phyloP scores from a whole-genome alignment of 495 filamentous ascomycete genomes.

The Aspergillus leporis region DNA sequence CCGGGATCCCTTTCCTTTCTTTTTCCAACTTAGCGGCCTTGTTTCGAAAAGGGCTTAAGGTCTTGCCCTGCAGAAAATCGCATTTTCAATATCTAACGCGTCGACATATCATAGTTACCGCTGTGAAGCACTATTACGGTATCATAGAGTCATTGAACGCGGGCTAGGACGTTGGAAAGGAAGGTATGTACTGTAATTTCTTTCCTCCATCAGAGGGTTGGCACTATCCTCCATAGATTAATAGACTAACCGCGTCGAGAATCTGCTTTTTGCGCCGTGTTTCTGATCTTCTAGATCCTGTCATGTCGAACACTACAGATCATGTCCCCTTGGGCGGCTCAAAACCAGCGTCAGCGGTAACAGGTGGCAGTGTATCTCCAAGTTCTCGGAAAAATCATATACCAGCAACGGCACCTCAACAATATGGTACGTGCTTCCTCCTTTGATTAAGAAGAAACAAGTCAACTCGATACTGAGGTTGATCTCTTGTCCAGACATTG shows the following conservation, averaged over 20 bases:
- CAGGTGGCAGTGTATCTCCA: constrained; percentile 20
- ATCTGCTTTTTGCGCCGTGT: background rate
- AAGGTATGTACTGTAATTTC: background rate
- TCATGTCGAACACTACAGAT: constrained; percentile 11
- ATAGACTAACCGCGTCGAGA: background rate
- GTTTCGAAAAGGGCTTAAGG: background rate
- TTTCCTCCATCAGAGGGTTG: background rate
- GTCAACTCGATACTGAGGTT: constrained; percentile 16
- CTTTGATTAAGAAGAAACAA: constrained; percentile 3
- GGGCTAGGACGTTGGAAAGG: background rate
- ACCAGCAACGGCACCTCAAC: constrained; percentile 10
- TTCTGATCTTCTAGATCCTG: background rate
- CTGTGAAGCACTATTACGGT: background rate
- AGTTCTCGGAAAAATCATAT: constrained; percentile 19
- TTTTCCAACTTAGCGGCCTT: background rate
- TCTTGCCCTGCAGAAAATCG: background rate
- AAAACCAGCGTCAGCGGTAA: constrained; percentile 22
- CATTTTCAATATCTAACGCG: background rate
- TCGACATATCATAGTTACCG: background rate
- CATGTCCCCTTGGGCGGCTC: constrained; percentile 33
- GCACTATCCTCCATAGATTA: background rate
- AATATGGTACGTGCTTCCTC: constrained; percentile 27
- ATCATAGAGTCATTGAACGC: background rate
- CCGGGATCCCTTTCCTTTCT: background rate
- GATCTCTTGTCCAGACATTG: constrained; percentile 17